Conservation (phyloP, 192 early-diverging fungal genomes). For the Mortierella claussenii region DNA sequence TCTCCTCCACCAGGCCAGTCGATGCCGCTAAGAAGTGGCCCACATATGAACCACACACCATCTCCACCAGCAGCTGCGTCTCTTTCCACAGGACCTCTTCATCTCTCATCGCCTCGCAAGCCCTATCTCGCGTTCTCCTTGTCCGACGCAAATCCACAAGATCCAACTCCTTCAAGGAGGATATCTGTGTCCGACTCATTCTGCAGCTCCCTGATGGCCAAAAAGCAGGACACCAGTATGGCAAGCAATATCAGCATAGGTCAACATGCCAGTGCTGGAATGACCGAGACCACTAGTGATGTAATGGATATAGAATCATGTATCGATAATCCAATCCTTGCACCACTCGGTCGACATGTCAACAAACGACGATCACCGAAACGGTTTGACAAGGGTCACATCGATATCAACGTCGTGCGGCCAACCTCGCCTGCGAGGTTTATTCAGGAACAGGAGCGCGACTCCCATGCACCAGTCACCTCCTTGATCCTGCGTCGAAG, state of each 20-base stretch:
- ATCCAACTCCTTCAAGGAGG: not conserved
- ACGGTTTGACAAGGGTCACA: slow-evolving; percentile 28
- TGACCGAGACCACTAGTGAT: slow-evolving; percentile 5
- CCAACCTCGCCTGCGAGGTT: slow-evolving; percentile 25
- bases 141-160: not conserved
- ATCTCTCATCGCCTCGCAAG: not conserved
- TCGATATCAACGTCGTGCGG: slow-evolving; percentile 37
- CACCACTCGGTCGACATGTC: slow-evolving; percentile 62
- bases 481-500: slow-evolving; percentile 57
- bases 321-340: slow-evolving; percentile 64
- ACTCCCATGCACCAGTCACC: slow-evolving; percentile 39
- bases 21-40: not conserved
- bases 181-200: slow-evolving; percentile 12
- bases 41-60: not conserved
- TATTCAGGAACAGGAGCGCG: slow-evolving; percentile 42
- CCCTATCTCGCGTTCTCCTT: no score
- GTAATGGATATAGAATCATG: slow-evolving; percentile 65
- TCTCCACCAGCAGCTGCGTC: not conserved
- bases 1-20: slow-evolving; percentile 1
- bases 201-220: slow-evolving; percentile 17
- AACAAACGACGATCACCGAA: slow-evolving; percentile 23
- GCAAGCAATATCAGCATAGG: not conserved
- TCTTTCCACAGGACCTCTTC: not conserved
- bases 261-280: not conserved
- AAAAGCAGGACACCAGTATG: not conserved